Evolutionary conservation across 2,329 filamentous ascomycete genomes (phyloP), one percentile per base, ranked within the genome.

Genomic region (Apiospora rasikravindrae): DNA sequence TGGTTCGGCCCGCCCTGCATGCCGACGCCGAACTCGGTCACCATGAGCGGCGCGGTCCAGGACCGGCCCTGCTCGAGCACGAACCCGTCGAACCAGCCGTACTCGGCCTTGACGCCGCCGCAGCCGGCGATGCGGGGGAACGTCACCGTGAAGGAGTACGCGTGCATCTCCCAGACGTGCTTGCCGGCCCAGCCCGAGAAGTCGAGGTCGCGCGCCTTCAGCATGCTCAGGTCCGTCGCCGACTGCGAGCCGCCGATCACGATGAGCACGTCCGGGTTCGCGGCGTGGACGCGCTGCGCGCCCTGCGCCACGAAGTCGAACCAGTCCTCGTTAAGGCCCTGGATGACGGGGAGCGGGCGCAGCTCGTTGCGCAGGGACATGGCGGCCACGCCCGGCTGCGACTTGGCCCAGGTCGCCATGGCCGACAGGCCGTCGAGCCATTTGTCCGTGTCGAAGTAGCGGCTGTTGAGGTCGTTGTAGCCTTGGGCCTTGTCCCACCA

Each of bases 151-250:
- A 87, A 90, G 72, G 82, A 83, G 82, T 90, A 91, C 42, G 86
- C 84, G 80, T 91, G 89, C 77, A 88, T 85, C 80, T 91, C 89
- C 88, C 88, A 90, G 16, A 90, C 87, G 75, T 88, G 83, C 80
- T 90, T 90, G 53, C 82, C 83, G 8, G 75, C 71, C 85, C 86
- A 88, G 14, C 77, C 81, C 4, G 78, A 78, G 66, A 82, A 84
- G 78, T 88, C 84, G 71, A 89, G 82, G 66, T 76, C 78, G 40
- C 77, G 76, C 45, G 73, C 75, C 42, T 82, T 79, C 45, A 89
- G 73, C 73, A 84, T 84, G 6, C 83, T 83, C 42, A 90, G 81
- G 77, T 90, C 88, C 19, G 87, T 89, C 7, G 85, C 82, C 71
- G 86, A 87, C 78, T 86, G 83, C 75, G 86, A 83, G 22, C 88